These are phyloP conservation scores for Collybia nuda DNA, from an alignment of 768 basidiomycete genomes.

Conservation along the genomic window DNA sequence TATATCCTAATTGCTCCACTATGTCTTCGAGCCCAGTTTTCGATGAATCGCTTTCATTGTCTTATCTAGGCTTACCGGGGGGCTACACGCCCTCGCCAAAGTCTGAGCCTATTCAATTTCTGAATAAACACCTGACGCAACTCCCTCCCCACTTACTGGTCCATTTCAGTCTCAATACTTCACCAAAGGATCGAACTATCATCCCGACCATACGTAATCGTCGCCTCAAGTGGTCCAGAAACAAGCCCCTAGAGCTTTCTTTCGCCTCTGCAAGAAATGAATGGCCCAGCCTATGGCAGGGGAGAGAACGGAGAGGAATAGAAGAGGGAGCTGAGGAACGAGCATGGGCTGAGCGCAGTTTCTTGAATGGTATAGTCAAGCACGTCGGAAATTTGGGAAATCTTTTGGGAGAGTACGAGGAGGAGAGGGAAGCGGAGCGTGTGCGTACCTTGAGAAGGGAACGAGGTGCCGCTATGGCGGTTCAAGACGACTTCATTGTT, in stretches of 20 bases:
- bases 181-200: constrained; percentile 63
- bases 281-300: constrained; percentile 74
- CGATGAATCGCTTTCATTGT: constrained; percentile 32
- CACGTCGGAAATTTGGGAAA: constrained; percentile 70
- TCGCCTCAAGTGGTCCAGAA: constrained; percentile 59
- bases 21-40: constrained; percentile 23
- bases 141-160: constrained; percentile 67
- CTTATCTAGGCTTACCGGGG: constrained; percentile 56
- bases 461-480: constrained; percentile 17
- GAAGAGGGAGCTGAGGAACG: constrained; percentile 66
- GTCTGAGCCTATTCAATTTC: constrained; percentile 59
- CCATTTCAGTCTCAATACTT: constrained; percentile 44
- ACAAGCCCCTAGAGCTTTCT: constrained; percentile 53
- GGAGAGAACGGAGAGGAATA: constrained; percentile 44
- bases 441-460: constrained; percentile 45
- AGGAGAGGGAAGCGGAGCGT: constrained; percentile 72
- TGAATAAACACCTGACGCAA: constrained; percentile 53
- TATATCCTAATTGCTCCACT: background rate
- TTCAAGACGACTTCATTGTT: constrained; percentile 50
- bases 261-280: constrained; percentile 50
- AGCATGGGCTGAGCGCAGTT: constrained; percentile 63
- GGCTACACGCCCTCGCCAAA: constrained; percentile 64
- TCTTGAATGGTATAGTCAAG: constrained; percentile 54
- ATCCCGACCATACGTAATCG: constrained; percentile 72
- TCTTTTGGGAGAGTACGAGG: constrained; percentile 72